Percentiles rank a stretch among this genome's conserved stretches.
These are phyloP conservation scores for Trichoderma reesei DNA, from an alignment of 495 filamentous ascomycete species.

Conservation along the genomic window DNA sequence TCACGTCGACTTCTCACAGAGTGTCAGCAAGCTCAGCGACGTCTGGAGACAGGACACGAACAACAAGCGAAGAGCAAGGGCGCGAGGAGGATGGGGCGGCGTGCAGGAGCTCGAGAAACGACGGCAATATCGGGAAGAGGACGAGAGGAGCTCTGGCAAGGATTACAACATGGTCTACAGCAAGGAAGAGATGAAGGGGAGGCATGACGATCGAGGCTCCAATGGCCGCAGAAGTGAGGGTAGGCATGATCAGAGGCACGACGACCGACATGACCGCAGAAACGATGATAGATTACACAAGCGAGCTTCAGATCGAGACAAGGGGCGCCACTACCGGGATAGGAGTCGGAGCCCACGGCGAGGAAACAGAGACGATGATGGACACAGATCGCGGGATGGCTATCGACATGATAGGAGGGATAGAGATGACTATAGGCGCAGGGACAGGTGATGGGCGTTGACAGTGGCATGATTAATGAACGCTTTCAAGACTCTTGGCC, in stretches of 20 bases:
- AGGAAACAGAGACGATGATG: conserved; percentile 17
- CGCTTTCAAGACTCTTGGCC: not conserved
- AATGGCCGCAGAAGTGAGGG: conserved; percentile 6
- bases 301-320: not conserved
- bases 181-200: conserved; percentile 50
- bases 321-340: not conserved
- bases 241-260: conserved; percentile 17
- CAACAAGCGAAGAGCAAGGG: conserved; percentile 57
- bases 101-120: conserved; percentile 79
- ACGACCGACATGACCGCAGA: conserved; percentile 14
- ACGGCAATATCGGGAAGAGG: conserved; percentile 73
- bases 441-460: not conserved
- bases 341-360: not conserved
- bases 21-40: conserved; percentile 83
- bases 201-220: conserved; percentile 27
- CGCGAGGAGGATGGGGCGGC: conserved; percentile 82
- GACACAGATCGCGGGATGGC: conserved; percentile 12
- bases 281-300: not conserved
- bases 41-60: conserved; percentile 86
- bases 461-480: no score
- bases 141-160: conserved; percentile 30
- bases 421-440: conserved; percentile 14
- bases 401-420: conserved; percentile 18
- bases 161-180: conserved; percentile 79
- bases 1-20: conserved; percentile 97